A percentile compares a stretch with the other conserved stretches of the same genome.
These are phyloP conservation scores for Paramecium bursaria DNA, from an alignment of 73 alveolate species.

Conservation along the genomic window DNA sequence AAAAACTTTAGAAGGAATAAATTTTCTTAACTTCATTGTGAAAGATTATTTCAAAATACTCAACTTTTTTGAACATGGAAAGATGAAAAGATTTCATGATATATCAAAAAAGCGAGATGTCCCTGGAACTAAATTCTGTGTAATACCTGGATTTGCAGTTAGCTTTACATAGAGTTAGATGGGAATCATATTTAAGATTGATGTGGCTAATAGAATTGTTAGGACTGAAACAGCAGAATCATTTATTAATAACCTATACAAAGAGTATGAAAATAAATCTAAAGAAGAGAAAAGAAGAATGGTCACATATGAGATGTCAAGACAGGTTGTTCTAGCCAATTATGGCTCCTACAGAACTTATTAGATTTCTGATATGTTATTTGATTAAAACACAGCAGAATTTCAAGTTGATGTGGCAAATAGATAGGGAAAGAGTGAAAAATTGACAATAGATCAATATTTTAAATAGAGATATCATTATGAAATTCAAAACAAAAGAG, in stretches of 20 bases:
- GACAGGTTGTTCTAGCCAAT: constrained; percentile 22
- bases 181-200: constrained; percentile 44
- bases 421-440: background rate
- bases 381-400: constrained; percentile 25
- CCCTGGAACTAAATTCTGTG: constrained; percentile 31
- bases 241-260: constrained; percentile 29
- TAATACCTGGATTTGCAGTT: constrained; percentile 46
- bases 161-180: background rate
- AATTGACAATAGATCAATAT: constrained; percentile 33
- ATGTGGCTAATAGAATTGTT: constrained; percentile 32
- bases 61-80: constrained; percentile 40
- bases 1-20: constrained; percentile 20
- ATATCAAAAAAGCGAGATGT: background rate
- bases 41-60: constrained; percentile 31
- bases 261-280: constrained; percentile 6
- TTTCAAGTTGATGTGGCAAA: constrained; percentile 7
- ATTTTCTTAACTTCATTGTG: constrained; percentile 17
- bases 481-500: constrained; percentile 34
- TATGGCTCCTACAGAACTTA: constrained; percentile 48
- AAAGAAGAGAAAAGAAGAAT: constrained; percentile 19
- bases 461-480: constrained; percentile 37
- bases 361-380: constrained; percentile 14
- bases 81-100: constrained; percentile 30
- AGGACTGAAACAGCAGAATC: constrained; percentile 4
- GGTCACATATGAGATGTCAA: constrained; percentile 20